These are phyloP conservation scores for Teunomyces stri DNA, from an alignment of 805 yeast genomes.

Conservation along the genomic window DNA sequence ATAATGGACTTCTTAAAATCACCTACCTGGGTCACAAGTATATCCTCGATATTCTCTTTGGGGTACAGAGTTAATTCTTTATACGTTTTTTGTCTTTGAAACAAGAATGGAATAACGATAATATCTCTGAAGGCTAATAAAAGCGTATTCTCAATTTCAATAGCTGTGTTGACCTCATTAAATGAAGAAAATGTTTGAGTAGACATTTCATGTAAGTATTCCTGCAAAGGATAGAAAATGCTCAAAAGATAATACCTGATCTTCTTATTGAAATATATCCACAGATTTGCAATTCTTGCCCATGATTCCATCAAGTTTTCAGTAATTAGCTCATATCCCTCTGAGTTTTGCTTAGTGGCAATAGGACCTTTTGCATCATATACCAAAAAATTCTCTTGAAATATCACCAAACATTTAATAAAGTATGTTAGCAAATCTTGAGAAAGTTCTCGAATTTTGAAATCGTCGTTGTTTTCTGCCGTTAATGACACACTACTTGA, in stretches of 20 bases:
- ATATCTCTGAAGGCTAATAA: conserved; percentile 28
- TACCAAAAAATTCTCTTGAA: conserved; percentile 18
- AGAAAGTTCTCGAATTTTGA: conserved; percentile 25
- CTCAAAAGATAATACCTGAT: conserved; percentile 22
- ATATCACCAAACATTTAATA: conserved; percentile 19
- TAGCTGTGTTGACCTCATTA: conserved; percentile 6
- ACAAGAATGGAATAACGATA: conserved; percentile 24
- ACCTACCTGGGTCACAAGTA: background rate
- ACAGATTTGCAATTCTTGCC: conserved; percentile 18
- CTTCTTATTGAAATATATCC: conserved; percentile 29
- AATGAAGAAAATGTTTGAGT: conserved; percentile 3
- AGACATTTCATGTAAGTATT: conserved; percentile 14
- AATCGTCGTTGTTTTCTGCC: conserved; percentile 20
- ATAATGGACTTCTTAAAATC: background rate
- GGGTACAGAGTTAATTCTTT: background rate
- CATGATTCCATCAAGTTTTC: conserved; percentile 15
- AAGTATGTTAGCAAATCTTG: conserved; percentile 28
- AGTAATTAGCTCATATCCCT: background rate
- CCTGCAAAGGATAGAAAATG: conserved; percentile 27
- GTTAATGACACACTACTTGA: conserved; percentile 11
- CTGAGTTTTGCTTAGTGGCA: background rate
- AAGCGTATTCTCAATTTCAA: conserved; percentile 27
- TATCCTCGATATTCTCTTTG: background rate
- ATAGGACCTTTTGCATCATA: background rate
- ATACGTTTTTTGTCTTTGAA: conserved; percentile 12